Conservation (phyloP, 768 basidiomycete species). For the Russula ochroleuca region DNA sequence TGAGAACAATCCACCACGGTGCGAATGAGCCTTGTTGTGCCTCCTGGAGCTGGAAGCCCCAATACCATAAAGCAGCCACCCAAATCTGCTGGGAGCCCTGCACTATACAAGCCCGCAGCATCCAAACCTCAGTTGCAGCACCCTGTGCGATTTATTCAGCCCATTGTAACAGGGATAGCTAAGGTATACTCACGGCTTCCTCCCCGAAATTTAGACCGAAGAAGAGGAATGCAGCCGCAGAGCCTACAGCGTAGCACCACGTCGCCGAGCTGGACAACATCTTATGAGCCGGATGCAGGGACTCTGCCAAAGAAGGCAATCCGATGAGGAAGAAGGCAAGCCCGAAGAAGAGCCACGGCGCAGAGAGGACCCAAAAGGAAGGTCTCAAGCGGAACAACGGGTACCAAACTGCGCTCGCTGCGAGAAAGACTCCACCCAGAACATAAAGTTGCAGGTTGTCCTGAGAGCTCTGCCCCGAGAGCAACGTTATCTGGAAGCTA, state of each 20-base stretch:
- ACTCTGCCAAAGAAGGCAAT: constrained; percentile 65
- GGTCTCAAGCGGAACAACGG: constrained; percentile 83
- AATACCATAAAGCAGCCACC: constrained; percentile 95
- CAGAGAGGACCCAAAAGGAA: constrained; percentile 78
- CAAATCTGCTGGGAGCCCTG: constrained; percentile 95
- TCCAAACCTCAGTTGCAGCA: constrained; percentile 94
- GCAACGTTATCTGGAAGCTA: constrained; percentile 90
- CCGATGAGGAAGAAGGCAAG: constrained; percentile 90
- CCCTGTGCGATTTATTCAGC: constrained; percentile 45
- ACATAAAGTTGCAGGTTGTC: constrained; percentile 81
- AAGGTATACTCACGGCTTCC: constrained; percentile 63
- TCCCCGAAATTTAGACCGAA: constrained; percentile 97
- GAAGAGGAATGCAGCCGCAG: constrained; percentile 90
- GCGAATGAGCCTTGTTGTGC: constrained; percentile 48
- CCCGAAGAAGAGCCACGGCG: constrained; percentile 90
- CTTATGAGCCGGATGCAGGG: constrained; percentile 58
- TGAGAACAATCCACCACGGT: constrained; percentile 81
- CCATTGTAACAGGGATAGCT: constrained; percentile 15
- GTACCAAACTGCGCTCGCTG: constrained; percentile 85
- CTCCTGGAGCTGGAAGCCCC: constrained; percentile 78
- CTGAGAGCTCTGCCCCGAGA: constrained; percentile 83
- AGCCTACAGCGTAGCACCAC: constrained; percentile 88
- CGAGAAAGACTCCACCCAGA: constrained; percentile 84
- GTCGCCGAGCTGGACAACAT: constrained; percentile 73
- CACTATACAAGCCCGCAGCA: constrained; percentile 83